Evolutionary conservation across 2,329 filamentous ascomycete species (phyloP).

Genomic region (Acarospora socialis): DNA sequence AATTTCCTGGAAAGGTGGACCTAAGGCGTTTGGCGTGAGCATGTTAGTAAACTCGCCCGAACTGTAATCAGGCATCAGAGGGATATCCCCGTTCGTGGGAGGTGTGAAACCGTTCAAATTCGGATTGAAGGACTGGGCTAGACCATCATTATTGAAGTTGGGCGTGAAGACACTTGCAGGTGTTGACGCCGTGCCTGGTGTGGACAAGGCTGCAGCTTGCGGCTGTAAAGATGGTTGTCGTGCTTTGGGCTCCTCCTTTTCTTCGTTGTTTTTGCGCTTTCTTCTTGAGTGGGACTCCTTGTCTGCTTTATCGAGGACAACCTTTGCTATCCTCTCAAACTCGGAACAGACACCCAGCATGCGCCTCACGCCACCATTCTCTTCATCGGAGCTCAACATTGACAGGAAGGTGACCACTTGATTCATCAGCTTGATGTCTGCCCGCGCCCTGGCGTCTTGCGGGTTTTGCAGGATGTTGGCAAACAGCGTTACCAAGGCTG

Average conservation of each 20-base stretch:
- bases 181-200: constrained; percentile 6
- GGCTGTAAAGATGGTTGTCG: constrained; percentile 14
- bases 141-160: constrained; percentile 6
- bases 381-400: constrained; percentile 75
- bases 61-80: constrained; percentile 6
- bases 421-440: constrained; percentile 82
- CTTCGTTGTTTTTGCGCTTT: constrained; percentile 53
- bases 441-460: constrained; percentile 70
- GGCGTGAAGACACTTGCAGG: constrained; percentile 8
- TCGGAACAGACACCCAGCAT: constrained; percentile 94
- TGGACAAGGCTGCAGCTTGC: constrained; percentile 15
- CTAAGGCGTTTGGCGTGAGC: constrained; percentile 1
- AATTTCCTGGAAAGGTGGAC: constrained; percentile 17
- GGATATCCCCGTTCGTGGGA: constrained; percentile 7
- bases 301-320: constrained; percentile 82
- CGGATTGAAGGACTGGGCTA: constrained; percentile 8
- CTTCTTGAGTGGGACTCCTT: constrained; percentile 65
- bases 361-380: constrained; percentile 78
- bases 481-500: constrained; percentile 85
- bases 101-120: constrained; percentile 10
- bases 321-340: constrained; percentile 84
- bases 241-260: constrained; percentile 11
- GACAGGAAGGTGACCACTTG: constrained; percentile 85
- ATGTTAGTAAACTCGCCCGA: constrained; percentile 1
- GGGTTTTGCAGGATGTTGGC: constrained; percentile 95